Percentiles rank a stretch among this genome's conserved stretches.
Evolutionary conservation across 2,329 filamentous ascomycete genomes (phyloP).

Genomic region (Gaeumannomyces sp.): DNA sequence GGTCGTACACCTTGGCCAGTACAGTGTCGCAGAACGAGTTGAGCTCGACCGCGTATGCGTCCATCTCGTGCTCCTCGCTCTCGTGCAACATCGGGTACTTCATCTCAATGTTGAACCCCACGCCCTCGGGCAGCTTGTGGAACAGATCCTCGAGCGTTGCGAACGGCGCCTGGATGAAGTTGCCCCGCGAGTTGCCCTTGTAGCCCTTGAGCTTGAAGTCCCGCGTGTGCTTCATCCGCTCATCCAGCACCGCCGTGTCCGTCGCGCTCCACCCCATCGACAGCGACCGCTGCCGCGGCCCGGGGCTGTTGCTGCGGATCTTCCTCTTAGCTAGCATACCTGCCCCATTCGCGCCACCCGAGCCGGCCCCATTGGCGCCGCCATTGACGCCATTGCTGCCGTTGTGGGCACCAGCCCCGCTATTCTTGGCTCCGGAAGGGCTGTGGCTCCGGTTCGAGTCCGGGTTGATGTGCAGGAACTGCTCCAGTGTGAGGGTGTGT

Average conservation of each 20-base stretch:
- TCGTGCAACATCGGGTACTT: constrained; percentile 99
- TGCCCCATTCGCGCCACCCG: constrained; percentile 15
- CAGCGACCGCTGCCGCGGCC: constrained; percentile 41
- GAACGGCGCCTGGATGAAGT: constrained; percentile 93
- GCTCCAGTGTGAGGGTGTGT: constrained; percentile 88
- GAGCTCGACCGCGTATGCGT: constrained; percentile 89
- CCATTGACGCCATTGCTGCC: constrained; percentile 18
- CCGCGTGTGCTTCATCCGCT: constrained; percentile 94
- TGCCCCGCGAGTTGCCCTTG: constrained; percentile 90
- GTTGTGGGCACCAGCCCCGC: constrained; percentile 9
- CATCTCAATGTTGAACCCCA: constrained; percentile 98
- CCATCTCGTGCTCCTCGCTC: constrained; percentile 92
- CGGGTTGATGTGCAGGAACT: constrained; percentile 83
- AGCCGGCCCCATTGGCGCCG: constrained; percentile 16
- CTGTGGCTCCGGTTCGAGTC: constrained; percentile 32
- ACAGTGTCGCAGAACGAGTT: constrained; percentile 97
- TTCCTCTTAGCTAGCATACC: constrained; percentile 22
- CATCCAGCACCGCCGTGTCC: constrained; percentile 43
- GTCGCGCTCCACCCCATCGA: constrained; percentile 41
- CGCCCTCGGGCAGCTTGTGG: constrained; percentile 68
- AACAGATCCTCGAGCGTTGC: constrained; percentile 94
- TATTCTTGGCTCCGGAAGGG: constrained; percentile 28
- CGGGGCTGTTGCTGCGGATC: constrained; percentile 23
- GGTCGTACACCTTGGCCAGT: constrained; percentile 80
- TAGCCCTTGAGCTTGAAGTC: constrained; percentile 93